Evolutionary conservation across 345 rosid genomes (phyloP), one percentile per base, ranked within the genome.

Genomic region (Sisymbrium irio): DNA sequence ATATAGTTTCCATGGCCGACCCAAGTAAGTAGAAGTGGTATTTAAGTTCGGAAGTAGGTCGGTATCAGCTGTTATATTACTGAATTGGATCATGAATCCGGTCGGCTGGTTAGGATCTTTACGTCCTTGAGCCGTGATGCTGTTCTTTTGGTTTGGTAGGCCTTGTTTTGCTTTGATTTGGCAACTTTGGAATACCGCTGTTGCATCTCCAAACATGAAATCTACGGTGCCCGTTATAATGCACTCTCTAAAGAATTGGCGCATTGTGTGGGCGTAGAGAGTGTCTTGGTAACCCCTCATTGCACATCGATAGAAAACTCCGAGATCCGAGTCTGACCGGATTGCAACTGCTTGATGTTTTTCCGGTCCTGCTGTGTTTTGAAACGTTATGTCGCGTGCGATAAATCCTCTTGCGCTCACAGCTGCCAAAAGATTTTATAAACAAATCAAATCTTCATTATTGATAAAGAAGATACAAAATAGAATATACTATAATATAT

Each of bases 321-420:
- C 79, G 0, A 91, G 83, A 69, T 94, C 98, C 0, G 98, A 86
- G 58, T 89, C 94, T 0, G 89, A 85, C 19, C 98, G 80, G 9
- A 91, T 63, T 0, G 98, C 97, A 7, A 86, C 98, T 0, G 98
- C 96, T 36, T 94, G 98, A 81, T 94, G 95, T 74, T 88, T 91
- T 39, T 59, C 75, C 0, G 98, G 88, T 33, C 96, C 98, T 3
- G 97, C 93, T 17, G 95, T 79, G 85, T 94, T 94, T 83, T 89
- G 88, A 44, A 94, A 85, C 0, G 95, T 85, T 51, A 94, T 82
- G 79, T 87, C 93, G 1, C 90, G 77, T 4, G 90, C 96, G 15
- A 94, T 68, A 82, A 94, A 94, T 22, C 97, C 93, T 72, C 93
- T 80, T 8, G 91, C 97, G 14, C 93, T 89, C 13, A 91, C 95